phyloP scores from a whole-genome alignment of 306 rosid genomes.

The apple (Malus domestica) region DNA sequence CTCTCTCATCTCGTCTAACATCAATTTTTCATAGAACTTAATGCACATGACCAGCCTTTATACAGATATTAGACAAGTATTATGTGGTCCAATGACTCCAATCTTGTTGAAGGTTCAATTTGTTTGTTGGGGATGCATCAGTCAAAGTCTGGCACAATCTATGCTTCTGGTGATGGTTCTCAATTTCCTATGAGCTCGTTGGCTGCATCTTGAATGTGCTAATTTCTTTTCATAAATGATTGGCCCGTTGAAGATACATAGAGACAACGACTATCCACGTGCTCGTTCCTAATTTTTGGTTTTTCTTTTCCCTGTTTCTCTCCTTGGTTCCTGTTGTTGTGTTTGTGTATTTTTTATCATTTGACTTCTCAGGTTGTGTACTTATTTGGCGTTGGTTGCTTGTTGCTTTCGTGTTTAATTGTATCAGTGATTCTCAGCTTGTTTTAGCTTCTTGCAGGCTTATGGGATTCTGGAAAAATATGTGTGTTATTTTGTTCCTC shows the following conservation, averaged over 20 bases:
- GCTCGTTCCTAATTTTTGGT: too few relatives aligned
- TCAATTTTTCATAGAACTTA: not conserved
- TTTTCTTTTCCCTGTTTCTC: too few relatives aligned
- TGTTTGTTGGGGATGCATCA: not conserved
- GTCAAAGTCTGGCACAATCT: not conserved
- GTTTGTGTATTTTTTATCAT: not conserved
- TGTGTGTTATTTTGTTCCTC: conserved; percentile 14
- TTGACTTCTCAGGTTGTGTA: not conserved
- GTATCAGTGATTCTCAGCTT: conserved; percentile 7
- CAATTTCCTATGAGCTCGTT: not conserved
- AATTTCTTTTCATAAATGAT: not conserved
- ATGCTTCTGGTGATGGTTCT: not conserved
- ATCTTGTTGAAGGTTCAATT: not conserved
- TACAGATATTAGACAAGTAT: not conserved
- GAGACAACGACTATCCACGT: not conserved
- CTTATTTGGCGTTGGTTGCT: not conserved
- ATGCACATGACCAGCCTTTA: not conserved
- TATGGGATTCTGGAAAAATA: conserved; percentile 11
- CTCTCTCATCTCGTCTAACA: not conserved
- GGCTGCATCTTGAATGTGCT: not conserved
- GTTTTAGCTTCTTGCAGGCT: conserved; percentile 38
- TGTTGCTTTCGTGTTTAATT: not conserved
- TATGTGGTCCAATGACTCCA: not conserved
- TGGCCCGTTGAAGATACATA: not conserved
- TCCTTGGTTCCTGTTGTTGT: not conserved